phyloP scores from a whole-genome alignment of 331 rosid species.

The Quercus lobata region DNA sequence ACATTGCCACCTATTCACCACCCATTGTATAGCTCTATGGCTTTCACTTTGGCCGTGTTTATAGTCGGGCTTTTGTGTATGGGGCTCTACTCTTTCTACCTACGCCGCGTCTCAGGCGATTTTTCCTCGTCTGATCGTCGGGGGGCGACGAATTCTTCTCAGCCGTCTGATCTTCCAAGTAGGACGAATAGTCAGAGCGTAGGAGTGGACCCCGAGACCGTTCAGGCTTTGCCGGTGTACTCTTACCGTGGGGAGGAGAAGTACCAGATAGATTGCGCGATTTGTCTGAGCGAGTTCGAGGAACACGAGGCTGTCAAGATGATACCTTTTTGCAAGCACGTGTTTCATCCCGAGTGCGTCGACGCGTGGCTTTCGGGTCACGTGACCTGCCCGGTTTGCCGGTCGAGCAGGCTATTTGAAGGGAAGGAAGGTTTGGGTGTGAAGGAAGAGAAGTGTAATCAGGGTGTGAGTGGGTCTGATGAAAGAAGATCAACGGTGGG shows the following conservation, averaged over 20 bases:
- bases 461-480: neutral
- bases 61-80: neutral
- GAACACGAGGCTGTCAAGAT: constrained; percentile 28
- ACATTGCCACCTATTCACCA: neutral
- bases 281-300: constrained; percentile 35
- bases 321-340: constrained; percentile 40
- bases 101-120: neutral
- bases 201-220: neutral
- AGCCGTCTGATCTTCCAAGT: neutral
- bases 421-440: neutral
- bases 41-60: no score
- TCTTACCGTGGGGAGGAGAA: constrained; percentile 3
- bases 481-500: constrained; percentile 6
- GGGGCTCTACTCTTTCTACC: constrained; percentile 18
- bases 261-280: constrained; percentile 28
- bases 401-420: neutral
- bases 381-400: constrained; percentile 47
- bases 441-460: neutral
- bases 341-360: constrained; percentile 37
- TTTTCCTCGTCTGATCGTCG: neutral
- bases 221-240: constrained; percentile 21
- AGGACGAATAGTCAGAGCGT: neutral
- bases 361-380: constrained; percentile 42
- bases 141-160: neutral
- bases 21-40: no score